Conservation (phyloP, 106 monocot species). For the Triglochin maritima region DNA sequence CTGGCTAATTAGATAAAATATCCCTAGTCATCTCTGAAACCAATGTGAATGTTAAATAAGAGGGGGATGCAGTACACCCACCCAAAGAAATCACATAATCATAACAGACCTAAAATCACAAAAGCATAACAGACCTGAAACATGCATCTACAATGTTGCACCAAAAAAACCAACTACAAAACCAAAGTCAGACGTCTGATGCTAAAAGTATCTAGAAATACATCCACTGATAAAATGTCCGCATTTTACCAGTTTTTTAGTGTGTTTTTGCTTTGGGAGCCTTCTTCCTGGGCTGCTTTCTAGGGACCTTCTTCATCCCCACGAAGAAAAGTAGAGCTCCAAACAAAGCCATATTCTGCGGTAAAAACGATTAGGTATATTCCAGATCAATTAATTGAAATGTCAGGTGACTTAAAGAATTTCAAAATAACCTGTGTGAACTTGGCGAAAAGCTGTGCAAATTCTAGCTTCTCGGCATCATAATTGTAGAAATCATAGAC, state of each 20-base stretch:
- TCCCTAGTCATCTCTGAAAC: no score
- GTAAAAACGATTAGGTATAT: not conserved
- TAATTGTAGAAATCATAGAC: conserved; percentile 86
- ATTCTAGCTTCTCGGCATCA: conserved; percentile 48
- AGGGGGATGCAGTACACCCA: no score
- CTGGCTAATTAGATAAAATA: no score
- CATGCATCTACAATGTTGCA: no score
- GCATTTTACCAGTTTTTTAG: not conserved
- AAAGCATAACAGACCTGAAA: no score
- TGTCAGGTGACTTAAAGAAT: not conserved
- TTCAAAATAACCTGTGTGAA: conserved; percentile 27
- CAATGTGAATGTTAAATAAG: no score
- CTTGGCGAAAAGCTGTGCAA: conserved; percentile 55
- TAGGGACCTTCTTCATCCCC: conserved; percentile 72
- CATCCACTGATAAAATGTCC: no score
- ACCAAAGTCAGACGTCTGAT: no score
- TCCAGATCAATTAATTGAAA: not conserved
- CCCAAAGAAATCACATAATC: no score
- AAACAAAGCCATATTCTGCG: conserved; percentile 69
- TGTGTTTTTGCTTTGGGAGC: conserved; percentile 38
- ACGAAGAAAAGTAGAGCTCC: conserved; percentile 74
- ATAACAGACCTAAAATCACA: no score
- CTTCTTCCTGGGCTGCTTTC: conserved; percentile 60
- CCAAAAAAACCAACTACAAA: no score
- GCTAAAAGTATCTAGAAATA: no score